Conservation (phyloP, 768 basidiomycete genomes). For the Mycena galopus region DNA sequence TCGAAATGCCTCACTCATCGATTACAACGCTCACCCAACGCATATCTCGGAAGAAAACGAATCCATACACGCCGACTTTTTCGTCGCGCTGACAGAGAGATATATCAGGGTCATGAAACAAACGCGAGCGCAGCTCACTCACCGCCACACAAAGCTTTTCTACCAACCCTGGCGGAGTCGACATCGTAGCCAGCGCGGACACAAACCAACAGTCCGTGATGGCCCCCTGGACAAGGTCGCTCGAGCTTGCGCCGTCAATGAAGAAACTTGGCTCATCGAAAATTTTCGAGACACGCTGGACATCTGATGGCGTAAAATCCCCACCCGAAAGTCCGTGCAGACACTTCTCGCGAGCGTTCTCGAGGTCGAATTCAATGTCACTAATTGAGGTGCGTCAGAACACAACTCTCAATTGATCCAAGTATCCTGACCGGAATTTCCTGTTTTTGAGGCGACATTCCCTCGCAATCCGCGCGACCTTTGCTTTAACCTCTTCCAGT, state of each 20-base stretch:
- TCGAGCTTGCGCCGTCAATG: conserved; percentile 39
- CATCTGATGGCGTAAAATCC: conserved; percentile 41
- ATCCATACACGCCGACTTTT: conserved; percentile 51
- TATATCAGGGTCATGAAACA: no score
- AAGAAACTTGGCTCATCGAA: conserved; percentile 49
- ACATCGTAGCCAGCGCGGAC: conserved; percentile 43
- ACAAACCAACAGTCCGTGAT: conserved; percentile 51
- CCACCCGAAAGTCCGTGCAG: background rate
- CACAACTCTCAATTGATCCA: background rate
- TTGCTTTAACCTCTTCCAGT: conserved; percentile 10
- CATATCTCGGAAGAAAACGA: conserved; percentile 50
- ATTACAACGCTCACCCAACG: conserved; percentile 52
- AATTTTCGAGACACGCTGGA: conserved; percentile 46
- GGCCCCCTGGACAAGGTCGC: conserved; percentile 48
- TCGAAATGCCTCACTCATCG: conserved; percentile 45
- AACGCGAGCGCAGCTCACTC: no score
- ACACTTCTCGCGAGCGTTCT: conserved; percentile 48
- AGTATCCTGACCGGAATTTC: conserved; percentile 9
- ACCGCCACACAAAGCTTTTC: conserved; percentile 52
- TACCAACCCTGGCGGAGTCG: conserved; percentile 44
- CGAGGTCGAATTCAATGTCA: conserved; percentile 69
- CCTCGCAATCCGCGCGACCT: conserved; percentile 8
- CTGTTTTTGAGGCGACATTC: conserved; percentile 17
- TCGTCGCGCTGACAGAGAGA: conserved; percentile 48
- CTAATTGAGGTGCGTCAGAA: background rate